Percentiles rank a stretch among this genome's conserved stretches.
Conservation (phyloP, 148 eudicot genomes). For the Chenopodium quinoa region DNA sequence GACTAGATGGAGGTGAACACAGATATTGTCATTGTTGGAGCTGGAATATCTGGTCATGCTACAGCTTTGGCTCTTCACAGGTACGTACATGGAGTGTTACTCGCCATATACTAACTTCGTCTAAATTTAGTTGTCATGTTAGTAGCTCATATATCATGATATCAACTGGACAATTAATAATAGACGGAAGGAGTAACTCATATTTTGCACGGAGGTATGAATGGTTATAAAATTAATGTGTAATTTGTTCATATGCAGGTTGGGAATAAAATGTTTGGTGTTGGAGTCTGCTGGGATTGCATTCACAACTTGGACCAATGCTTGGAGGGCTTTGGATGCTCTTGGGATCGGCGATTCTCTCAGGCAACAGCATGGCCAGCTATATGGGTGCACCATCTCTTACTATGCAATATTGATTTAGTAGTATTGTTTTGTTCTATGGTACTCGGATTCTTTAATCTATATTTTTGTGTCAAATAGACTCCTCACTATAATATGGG, state of each 20-base stretch:
- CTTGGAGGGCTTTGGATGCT: slow-evolving; percentile 52
- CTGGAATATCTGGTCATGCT: slow-evolving; percentile 40
- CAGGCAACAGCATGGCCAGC: slow-evolving; percentile 29
- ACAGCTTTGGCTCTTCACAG: slow-evolving; percentile 53
- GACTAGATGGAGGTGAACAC: slow-evolving; percentile 24
- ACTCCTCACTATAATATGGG: neutral
- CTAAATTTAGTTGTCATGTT: too few relatives aligned
- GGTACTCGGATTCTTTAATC: neutral
- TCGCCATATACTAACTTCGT: neutral
- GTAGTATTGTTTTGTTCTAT: too few relatives aligned
- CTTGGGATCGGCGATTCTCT: slow-evolving; percentile 42
- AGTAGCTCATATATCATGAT: too few relatives aligned
- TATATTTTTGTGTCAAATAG: neutral
- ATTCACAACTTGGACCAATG: slow-evolving; percentile 42
- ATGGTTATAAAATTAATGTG: neutral
- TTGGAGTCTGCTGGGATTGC: slow-evolving; percentile 53
- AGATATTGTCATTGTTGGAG: slow-evolving; percentile 36
- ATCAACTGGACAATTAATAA: too few relatives aligned
- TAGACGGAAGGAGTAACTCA: too few relatives aligned
- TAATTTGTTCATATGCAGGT: slow-evolving; percentile 22
- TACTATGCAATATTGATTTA: neutral
- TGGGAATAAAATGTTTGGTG: slow-evolving; percentile 50
- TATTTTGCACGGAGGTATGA: too few relatives aligned
- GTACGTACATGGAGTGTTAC: slow-evolving; percentile 26
- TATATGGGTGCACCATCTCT: slow-evolving; percentile 28